phyloP scores from a whole-genome alignment of 192 early-diverging fungal genomes.

The Martensiomyces pterosporus region DNA sequence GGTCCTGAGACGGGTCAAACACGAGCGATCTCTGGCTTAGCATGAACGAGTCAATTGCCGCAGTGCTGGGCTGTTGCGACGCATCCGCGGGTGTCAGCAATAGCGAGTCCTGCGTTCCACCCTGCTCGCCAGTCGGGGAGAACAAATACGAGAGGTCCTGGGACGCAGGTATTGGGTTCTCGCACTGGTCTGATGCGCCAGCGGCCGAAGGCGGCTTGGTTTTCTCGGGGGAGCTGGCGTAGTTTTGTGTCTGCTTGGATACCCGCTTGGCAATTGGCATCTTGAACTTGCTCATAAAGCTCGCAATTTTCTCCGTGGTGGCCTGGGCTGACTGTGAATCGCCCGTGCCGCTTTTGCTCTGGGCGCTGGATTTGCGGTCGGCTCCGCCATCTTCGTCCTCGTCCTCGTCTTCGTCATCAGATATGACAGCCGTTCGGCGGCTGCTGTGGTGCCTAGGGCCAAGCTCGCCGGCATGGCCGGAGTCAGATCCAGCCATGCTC shows the following conservation, averaged over 20 bases:
- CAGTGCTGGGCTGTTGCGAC: constrained; percentile 1
- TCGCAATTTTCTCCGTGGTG: constrained; percentile 11
- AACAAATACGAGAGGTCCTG: constrained; percentile 33
- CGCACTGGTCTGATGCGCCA: no score
- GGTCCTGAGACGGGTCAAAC: no score
- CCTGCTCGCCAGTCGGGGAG: constrained; percentile 10
- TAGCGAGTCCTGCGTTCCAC: constrained; percentile 46
- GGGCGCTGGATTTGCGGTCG: neutral
- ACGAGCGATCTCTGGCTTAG: no score
- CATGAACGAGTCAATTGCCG: no score
- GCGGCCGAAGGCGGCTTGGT: neutral
- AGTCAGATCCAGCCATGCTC: no score
- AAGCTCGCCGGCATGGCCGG: no score
- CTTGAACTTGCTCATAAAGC: constrained; percentile 43
- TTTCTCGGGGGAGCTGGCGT: constrained; percentile 5
- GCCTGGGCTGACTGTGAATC: neutral
- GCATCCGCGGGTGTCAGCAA: constrained; percentile 30
- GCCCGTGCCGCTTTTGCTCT: neutral
- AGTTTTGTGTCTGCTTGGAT: neutral
- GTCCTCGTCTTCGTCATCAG: constrained; percentile 25
- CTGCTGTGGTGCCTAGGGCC: no score
- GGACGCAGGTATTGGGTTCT: no score
- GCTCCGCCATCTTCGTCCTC: neutral
- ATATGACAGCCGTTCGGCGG: constrained; percentile 2
- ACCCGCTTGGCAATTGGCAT: constrained; percentile 20